Percentiles rank a stretch among this genome's conserved stretches.
These are phyloP conservation scores for Ceratocystis albifundus DNA, from an alignment of 2,329 filamentous ascomycete genomes.

Conservation along the genomic window DNA sequence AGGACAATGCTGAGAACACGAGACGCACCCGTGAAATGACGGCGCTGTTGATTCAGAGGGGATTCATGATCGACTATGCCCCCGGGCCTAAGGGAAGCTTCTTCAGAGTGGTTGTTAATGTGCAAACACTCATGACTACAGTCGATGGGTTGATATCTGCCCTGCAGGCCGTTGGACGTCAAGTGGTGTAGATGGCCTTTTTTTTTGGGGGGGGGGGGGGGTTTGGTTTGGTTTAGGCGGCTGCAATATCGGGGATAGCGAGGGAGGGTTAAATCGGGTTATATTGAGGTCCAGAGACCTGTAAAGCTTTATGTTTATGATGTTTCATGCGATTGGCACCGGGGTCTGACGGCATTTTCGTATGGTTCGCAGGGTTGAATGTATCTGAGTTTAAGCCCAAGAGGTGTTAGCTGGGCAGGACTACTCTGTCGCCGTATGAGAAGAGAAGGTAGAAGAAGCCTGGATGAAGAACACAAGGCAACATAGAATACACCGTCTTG, in stretches of 20 bases:
- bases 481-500: too few species aligned
- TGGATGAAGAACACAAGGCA: too few species aligned
- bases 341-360: too few species aligned
- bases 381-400: too few species aligned
- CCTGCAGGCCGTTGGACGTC: slow-evolving; percentile 37
- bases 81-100: slow-evolving; percentile 45
- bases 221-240: not conserved
- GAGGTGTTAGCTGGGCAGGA: too few species aligned
- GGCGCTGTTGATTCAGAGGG: slow-evolving; percentile 37
- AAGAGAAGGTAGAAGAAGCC: too few species aligned
- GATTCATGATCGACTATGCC: slow-evolving; percentile 53
- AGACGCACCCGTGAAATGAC: slow-evolving; percentile 40
- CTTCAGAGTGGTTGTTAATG: slow-evolving; percentile 49
- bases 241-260: slow-evolving; percentile 1
- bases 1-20: slow-evolving; percentile 39
- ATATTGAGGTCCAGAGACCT: not conserved
- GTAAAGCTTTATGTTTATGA: not conserved
- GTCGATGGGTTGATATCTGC: slow-evolving; percentile 44
- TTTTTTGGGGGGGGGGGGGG: too few species aligned
- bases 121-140: slow-evolving; percentile 42
- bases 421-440: too few species aligned
- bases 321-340: not conserved
- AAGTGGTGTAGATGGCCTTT: slow-evolving; percentile 20
- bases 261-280: not conserved
- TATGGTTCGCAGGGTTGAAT: too few species aligned